These are phyloP conservation scores for Alternaria burnsii DNA, from an alignment of 2,329 filamentous ascomycete genomes.

Conservation along the genomic window DNA sequence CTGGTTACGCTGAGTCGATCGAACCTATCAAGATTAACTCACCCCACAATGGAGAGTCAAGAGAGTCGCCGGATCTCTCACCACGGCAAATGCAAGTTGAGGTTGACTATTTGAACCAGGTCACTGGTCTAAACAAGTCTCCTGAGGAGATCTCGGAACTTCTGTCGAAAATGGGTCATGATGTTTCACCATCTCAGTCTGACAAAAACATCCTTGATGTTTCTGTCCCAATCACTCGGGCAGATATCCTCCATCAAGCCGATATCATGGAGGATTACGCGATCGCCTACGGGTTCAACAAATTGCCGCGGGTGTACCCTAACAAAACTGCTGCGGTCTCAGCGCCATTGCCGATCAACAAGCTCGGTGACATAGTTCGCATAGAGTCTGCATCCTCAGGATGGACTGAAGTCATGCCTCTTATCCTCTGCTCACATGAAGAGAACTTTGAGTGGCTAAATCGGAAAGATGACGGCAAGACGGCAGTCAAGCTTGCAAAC, in stretches of 20 bases:
- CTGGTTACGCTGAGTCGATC: slow-evolving; percentile 89
- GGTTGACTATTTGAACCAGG: slow-evolving; percentile 91
- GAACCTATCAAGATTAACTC: slow-evolving; percentile 94
- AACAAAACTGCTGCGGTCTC: slow-evolving; percentile 87
- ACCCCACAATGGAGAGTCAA: slow-evolving; percentile 84
- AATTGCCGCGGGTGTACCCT: slow-evolving; percentile 84
- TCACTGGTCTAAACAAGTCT: slow-evolving; percentile 81
- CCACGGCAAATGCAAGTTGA: slow-evolving; percentile 81
- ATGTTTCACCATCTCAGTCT: slow-evolving; percentile 76
- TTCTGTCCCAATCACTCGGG: slow-evolving; percentile 84
- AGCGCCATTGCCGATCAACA: slow-evolving; percentile 89
- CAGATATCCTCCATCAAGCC: slow-evolving; percentile 94
- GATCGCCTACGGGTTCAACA: slow-evolving; percentile 98
- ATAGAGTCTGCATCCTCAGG: slow-evolving; percentile 90
- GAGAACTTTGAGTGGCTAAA: slow-evolving; percentile 98
- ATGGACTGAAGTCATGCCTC: slow-evolving; percentile 94
- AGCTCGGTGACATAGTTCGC: slow-evolving; percentile 90
- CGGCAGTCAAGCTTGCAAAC: slow-evolving; percentile 85
- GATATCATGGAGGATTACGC: slow-evolving; percentile 99
- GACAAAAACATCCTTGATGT: slow-evolving; percentile 77
- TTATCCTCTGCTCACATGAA: slow-evolving; percentile 96
- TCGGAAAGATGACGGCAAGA: slow-evolving; percentile 83
- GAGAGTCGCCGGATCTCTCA: slow-evolving; percentile 82
- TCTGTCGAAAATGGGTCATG: slow-evolving; percentile 87
- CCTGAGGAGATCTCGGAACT: slow-evolving; percentile 79